phyloP scores from a whole-genome alignment of 1,139 yeast species.

The Spathaspora sp. region DNA sequence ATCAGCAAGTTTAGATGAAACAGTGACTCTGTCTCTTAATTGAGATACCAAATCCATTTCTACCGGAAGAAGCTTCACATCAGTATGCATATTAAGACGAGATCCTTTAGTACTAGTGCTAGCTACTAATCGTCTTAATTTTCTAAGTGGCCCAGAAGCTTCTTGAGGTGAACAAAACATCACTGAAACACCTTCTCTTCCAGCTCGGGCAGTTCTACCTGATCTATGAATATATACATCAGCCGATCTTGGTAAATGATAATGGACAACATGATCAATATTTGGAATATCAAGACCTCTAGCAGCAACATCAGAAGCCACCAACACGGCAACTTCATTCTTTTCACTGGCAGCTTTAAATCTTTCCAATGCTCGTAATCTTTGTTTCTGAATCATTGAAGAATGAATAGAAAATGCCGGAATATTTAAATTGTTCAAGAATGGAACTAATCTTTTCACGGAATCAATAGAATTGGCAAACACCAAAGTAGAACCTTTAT shows the following conservation, averaged over 20 bases:
- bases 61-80: conserved; percentile 71
- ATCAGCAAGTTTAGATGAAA: conserved; percentile 78
- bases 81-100: conserved; percentile 42
- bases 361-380: conserved; percentile 80
- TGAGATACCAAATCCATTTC: conserved; percentile 74
- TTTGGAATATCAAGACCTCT: conserved; percentile 93
- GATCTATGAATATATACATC: conserved; percentile 95
- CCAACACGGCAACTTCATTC: conserved; percentile 63
- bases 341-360: conserved; percentile 56
- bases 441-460: conserved; percentile 81
- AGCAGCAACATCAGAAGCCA: conserved; percentile 98
- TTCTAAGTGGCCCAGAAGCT: conserved; percentile 81
- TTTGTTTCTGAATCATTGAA: conserved; percentile 91
- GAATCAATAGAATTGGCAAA: conserved; percentile 94
- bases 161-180: conserved; percentile 93
- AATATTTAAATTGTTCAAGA: conserved; percentile 66
- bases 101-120: conserved; percentile 24
- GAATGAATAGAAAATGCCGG: conserved; percentile 86
- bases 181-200: conserved; percentile 89
- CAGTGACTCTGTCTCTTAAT: conserved; percentile 62
- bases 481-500: conserved; percentile 87
- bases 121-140: conserved; percentile 65
- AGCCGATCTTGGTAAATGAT: conserved; percentile 92
- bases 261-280: conserved; percentile 93
- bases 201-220: conserved; percentile 98